phyloP scores from a whole-genome alignment of 495 filamentous ascomycete genomes.

The Penicillium cataractarum region DNA sequence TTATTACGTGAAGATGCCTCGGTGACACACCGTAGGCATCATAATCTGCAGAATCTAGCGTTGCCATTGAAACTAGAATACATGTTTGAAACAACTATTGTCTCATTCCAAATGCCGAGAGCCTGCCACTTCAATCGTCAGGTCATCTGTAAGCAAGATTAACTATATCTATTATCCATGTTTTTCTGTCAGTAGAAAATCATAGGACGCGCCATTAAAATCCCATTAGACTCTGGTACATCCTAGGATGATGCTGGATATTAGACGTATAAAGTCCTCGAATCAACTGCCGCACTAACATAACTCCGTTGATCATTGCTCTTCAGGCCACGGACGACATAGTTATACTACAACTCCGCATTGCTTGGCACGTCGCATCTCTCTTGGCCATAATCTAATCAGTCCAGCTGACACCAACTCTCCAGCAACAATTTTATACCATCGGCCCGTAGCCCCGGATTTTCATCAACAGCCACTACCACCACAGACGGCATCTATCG shows the following conservation, averaged over 20 bases:
- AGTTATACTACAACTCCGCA: conserved; percentile 1
- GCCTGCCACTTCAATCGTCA: neutral
- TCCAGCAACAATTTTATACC: neutral
- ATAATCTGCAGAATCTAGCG: neutral
- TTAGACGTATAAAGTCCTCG: neutral
- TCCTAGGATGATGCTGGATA: neutral
- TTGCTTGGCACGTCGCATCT: conserved; percentile 23
- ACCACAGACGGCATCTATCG: neutral
- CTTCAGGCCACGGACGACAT: conserved; percentile 21
- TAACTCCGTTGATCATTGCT: conserved; percentile 25
- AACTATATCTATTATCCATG: neutral
- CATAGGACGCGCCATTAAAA: neutral
- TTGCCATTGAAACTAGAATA: neutral
- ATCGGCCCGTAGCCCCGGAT: conserved; percentile 18
- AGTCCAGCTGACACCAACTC: neutral
- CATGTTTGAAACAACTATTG: neutral
- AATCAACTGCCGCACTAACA: conserved; percentile 1
- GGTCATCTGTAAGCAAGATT: neutral
- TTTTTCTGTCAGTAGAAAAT: neutral
- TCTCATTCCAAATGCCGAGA: conserved; percentile 1
- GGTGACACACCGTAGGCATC: neutral
- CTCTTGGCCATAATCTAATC: conserved; percentile 16
- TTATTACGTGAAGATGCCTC: too few species aligned
- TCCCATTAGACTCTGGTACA: neutral
- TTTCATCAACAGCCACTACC: neutral